Evolutionary conservation across 805 yeast species (phyloP), one percentile per base, ranked within the genome.

Genomic region (Hermanozyma aechmeae): DNA sequence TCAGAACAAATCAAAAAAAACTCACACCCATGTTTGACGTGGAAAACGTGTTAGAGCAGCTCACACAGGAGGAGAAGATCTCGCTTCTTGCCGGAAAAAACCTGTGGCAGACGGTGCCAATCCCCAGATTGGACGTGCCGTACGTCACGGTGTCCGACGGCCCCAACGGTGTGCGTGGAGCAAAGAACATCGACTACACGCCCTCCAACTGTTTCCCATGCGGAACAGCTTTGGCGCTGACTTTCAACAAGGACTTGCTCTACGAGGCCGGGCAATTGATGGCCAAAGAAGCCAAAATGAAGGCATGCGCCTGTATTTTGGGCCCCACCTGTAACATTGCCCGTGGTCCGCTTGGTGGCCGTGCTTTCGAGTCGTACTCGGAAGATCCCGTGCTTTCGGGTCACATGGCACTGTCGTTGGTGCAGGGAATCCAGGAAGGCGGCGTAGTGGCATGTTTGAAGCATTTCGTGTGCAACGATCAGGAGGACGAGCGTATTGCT

Each of bases 381-480:
- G 82, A 76, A 49, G 82, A 76, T 43, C 82, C 82, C 3, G 51
- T 58, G 19, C 55, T 56, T 36, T 53, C 51, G 4, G 68, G 68
- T 45, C 71, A 29, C 48, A 58, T 56, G 22, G 65, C 80, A 20
- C 61, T 73, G n/a, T 49, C 58, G 11, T 53, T 69, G 22, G 55
- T 74, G 33, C 54, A 60, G 25, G 83, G 83, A 22, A 64, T 76
- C 30, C 82, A 76, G 46, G 43, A 50, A 20, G 49, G 56, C 27
- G 61, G 67, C 26, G 55, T 76, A 24, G 62, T 65, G 27, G 78
- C 80, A 7, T 66, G 76, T 20, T 56, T 75, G 41, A 76, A 76
- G 51, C 83, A 76, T 48, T 76, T 50, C 48, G 78, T 72, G 13
- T 66, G 76, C 45, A 76, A 76, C 37, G 82, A 76, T 41, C 67